phyloP scores from a whole-genome alignment of 1,284 basidiomycete genomes.

The Athelia sp. region DNA sequence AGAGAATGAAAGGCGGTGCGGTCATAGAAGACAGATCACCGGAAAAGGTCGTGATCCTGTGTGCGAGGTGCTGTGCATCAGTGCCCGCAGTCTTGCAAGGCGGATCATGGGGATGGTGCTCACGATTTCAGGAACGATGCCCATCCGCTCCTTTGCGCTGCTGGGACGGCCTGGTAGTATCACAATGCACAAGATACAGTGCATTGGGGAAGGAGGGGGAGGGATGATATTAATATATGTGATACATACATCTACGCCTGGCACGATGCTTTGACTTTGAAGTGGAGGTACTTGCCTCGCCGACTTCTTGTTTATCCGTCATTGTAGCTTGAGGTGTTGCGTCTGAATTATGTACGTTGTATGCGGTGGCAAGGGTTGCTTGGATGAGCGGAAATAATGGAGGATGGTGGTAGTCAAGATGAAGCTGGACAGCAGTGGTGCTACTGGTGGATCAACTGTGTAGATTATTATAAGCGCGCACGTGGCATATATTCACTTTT shows the following conservation, averaged over 20 bases:
- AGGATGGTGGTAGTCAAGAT: neutral
- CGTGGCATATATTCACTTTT: too few species aligned
- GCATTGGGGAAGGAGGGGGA: neutral
- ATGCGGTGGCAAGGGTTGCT: conserved; percentile 2
- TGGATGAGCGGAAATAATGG: conserved; percentile 1
- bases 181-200: conserved; percentile 15
- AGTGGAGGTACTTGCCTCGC: conserved; percentile 31
- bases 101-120: conserved; percentile 19
- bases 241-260: conserved; percentile 22
- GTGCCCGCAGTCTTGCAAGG: conserved; percentile 5
- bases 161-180: conserved; percentile 56
- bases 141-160: conserved; percentile 72
- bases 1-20: conserved; percentile 91
- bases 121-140: conserved; percentile 79
- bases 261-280: conserved; percentile 18
- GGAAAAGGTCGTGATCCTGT: conserved; percentile 75
- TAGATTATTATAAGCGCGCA: too few species aligned
- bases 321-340: neutral
- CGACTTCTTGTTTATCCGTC: conserved; percentile 26
- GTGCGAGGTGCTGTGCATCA: conserved; percentile 3
- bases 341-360: neutral
- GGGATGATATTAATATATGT: conserved; percentile 2
- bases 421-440: neutral
- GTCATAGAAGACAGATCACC: conserved; percentile 94
- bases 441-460: too few species aligned